Evolutionary conservation across 2,329 filamentous ascomycete species (phyloP).

Genomic region (Aschersonia sp.): DNA sequence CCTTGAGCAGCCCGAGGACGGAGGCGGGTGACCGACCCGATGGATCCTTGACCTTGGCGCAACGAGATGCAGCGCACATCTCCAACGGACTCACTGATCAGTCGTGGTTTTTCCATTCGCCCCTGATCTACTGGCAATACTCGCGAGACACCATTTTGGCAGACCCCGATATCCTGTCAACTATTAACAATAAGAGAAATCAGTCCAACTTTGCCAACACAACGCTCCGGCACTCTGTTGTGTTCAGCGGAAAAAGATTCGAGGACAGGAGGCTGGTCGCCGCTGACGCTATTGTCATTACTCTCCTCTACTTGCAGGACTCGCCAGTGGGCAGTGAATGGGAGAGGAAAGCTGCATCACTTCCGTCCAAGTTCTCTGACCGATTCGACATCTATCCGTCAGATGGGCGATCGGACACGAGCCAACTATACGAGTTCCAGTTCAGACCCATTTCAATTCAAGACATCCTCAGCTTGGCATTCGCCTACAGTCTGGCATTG

Average conservation of each 20-base stretch:
- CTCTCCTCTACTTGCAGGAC: constrained; percentile 53
- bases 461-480: constrained; percentile 48
- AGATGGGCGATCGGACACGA: constrained; percentile 36
- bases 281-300: constrained; percentile 67
- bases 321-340: constrained; percentile 51
- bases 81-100: constrained; percentile 45
- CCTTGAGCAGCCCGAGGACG: constrained; percentile 19
- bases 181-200: constrained; percentile 51
- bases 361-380: constrained; percentile 33
- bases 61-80: constrained; percentile 42
- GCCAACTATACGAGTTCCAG: constrained; percentile 62
- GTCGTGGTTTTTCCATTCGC: constrained; percentile 72
- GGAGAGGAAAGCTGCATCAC: constrained; percentile 41
- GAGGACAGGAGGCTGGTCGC: constrained; percentile 52
- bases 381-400: constrained; percentile 53
- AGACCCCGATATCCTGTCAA: constrained; percentile 50
- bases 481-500: constrained; percentile 50
- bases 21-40: constrained; percentile 14
- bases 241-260: constrained; percentile 71
- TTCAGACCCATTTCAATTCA: constrained; percentile 57
- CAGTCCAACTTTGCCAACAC: constrained; percentile 56
- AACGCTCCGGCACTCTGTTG: constrained; percentile 62
- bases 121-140: constrained; percentile 67
- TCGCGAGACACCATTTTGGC: constrained; percentile 39
- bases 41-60: constrained; percentile 23